Conservation (phyloP, 2,329 filamentous ascomycete genomes). For the Neospermospora avenae region DNA sequence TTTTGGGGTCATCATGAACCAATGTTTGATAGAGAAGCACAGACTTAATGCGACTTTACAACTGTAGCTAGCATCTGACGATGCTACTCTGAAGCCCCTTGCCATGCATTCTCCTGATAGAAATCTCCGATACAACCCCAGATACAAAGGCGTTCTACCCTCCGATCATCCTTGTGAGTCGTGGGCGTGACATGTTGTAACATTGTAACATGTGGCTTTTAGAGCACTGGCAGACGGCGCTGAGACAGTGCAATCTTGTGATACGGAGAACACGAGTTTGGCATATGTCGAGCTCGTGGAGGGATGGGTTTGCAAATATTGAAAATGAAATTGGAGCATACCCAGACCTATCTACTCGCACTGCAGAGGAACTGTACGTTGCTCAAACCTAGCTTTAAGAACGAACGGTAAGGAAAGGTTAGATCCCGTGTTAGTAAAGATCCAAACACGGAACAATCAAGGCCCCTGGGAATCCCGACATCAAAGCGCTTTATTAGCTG, state of each 20-base stretch:
- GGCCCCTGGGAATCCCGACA: too few species aligned
- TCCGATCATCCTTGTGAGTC: slow-evolving; percentile 7
- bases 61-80: neutral
- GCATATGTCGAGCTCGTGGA: neutral
- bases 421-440: neutral
- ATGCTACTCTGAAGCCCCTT: too few species aligned
- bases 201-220: neutral
- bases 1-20: neutral
- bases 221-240: neutral
- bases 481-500: too few species aligned
- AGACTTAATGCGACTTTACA: neutral
- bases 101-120: slow-evolving; percentile 5
- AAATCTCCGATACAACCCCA: slow-evolving; percentile 8
- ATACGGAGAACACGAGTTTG: slow-evolving; percentile 10
- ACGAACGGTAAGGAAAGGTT: too few species aligned
- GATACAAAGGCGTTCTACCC: slow-evolving; percentile 9
- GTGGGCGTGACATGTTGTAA: neutral
- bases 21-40: neutral
- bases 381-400: too few species aligned
- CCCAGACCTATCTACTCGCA: too few species aligned
- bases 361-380: too few species aligned
- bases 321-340: neutral
- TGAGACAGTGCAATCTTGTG: slow-evolving; percentile 15
- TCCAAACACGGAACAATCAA: neutral
- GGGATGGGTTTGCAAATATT: neutral